Conservation (phyloP, 108 stramenopile genomes). For the Cylindrotheca fusiformis region DNA sequence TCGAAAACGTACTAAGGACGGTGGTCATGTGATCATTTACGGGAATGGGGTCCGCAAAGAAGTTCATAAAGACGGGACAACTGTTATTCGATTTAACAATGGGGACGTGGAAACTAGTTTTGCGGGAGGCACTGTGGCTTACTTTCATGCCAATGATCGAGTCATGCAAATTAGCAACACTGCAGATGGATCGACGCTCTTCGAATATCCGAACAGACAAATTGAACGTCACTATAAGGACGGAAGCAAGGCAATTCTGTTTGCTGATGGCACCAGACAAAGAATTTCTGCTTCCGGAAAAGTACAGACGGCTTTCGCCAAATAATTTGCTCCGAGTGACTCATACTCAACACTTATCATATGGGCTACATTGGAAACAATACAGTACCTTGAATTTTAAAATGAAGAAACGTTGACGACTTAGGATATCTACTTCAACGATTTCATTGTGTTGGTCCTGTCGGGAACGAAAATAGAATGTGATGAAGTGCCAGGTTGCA, state of each 20-base stretch:
- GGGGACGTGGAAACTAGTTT: slow-evolving; percentile 71
- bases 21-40: slow-evolving; percentile 37
- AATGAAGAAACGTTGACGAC: too few species aligned
- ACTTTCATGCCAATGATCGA: slow-evolving; percentile 29
- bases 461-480: too few species aligned
- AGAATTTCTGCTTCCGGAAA: slow-evolving; percentile 10
- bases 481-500: too few species aligned
- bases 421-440: too few species aligned
- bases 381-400: too few species aligned
- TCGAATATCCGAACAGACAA: slow-evolving; percentile 55
- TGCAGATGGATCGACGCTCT: slow-evolving; percentile 36
- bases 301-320: slow-evolving; percentile 3
- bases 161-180: slow-evolving; percentile 34
- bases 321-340: too few species aligned
- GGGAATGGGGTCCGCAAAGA: slow-evolving; percentile 69
- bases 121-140: slow-evolving; percentile 22
- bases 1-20: slow-evolving; percentile 11
- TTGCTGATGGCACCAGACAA: slow-evolving; percentile 34
- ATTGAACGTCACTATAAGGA: slow-evolving; percentile 46
- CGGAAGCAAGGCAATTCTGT: slow-evolving; percentile 43
- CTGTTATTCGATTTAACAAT: slow-evolving; percentile 62
- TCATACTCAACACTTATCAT: too few species aligned
- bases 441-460: too few species aligned
- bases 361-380: too few species aligned
- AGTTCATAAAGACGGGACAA: slow-evolving; percentile 51